Percentiles rank a stretch among this genome's conserved stretches.
These are phyloP conservation scores for Aspergillus aculeatinus DNA, from an alignment of 2,329 filamentous ascomycete genomes.

Conservation along the genomic window DNA sequence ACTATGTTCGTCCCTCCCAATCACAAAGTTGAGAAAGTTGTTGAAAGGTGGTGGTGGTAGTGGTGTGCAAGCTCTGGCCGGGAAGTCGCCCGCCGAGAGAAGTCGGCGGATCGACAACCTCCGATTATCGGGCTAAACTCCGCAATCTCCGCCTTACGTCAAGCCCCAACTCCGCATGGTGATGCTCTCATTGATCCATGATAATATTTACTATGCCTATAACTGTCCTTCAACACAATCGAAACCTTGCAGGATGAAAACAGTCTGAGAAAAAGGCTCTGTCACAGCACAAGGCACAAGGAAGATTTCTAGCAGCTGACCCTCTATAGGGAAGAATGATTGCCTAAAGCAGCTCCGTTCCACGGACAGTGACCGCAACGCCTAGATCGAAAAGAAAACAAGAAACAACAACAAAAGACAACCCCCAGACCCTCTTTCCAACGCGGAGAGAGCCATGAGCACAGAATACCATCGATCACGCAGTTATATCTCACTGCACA, in stretches of 20 bases:
- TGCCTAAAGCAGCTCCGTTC: constrained; percentile 13
- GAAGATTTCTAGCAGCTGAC: constrained; percentile 18
- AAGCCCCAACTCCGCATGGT: not conserved
- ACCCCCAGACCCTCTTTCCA: constrained; percentile 9
- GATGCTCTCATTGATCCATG: constrained; percentile 9
- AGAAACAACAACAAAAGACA: not conserved
- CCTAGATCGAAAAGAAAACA: constrained; percentile 13
- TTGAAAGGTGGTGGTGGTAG: not conserved
- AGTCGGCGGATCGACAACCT: constrained; percentile 2
- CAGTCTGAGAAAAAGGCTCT: constrained; percentile 10
- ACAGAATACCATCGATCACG: constrained; percentile 8
- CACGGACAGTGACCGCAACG: constrained; percentile 19
- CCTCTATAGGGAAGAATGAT: constrained; percentile 13
- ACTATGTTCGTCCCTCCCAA: no score
- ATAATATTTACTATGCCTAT: constrained; percentile 20
- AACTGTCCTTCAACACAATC: not conserved
- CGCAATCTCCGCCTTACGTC: constrained; percentile 25
- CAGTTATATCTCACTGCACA: constrained; percentile 11
- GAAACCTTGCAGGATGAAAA: constrained; percentile 3
- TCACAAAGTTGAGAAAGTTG: no score
- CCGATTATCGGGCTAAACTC: constrained; percentile 25
- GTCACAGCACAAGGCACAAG: constrained; percentile 7
- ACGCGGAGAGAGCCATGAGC: not conserved
- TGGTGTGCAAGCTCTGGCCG: not conserved
- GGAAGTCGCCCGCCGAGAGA: constrained; percentile 9